Evolutionary conservation across 345 rosid species (phyloP), one percentile per base, ranked within the genome.

Genomic region (Gossypium thurberi): DNA sequence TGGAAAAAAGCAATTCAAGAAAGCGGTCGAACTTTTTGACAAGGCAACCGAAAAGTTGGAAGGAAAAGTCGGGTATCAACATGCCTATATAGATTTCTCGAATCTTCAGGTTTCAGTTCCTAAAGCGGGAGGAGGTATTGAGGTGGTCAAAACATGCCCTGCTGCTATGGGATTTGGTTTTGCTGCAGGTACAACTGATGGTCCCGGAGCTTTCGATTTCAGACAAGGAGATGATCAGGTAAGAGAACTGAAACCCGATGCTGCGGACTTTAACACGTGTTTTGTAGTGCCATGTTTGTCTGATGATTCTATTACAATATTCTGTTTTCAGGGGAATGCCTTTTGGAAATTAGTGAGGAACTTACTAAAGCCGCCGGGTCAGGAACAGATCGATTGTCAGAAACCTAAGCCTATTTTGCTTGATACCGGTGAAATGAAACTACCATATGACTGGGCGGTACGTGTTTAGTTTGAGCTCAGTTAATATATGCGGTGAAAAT

Each of bases 111-210:
- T 88, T 57, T 75, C 82, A 46, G 70, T 85, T 78, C 79, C 87
- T 18, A 80, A 81, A 70, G 70, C 60, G 23, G 87, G 87, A 37
- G 91, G 92, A 18, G 89, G 86, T 26, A 78, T 70, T 23, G 80
- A 78, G 71, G 64, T 55, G 55, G 87, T 85, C 21, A 88, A 77
- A 82, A 90, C 91, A 60, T 90, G 96, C 74, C 96, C 93, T 13
- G 93, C 91, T 75, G 96, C 93, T 65, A 77, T 88, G 90, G 96
- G 96, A 4, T 90, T 90, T 75, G 86, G 81, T 71, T 90, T 90
- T 87, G 96, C 96, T 43, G 96, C 91, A 0, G 93, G 96, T 79
- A 90, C 96, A 21, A 90, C 96, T 43, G 96, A 90, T 82, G 96
- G 96, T 20, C 96, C 91, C 40, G 96, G 96, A 65, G 96, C 96